A percentile compares a stretch with the other conserved stretches of the same genome.
phyloP scores from a whole-genome alignment of 306 rosid species.

The Castanospermum australe region DNA sequence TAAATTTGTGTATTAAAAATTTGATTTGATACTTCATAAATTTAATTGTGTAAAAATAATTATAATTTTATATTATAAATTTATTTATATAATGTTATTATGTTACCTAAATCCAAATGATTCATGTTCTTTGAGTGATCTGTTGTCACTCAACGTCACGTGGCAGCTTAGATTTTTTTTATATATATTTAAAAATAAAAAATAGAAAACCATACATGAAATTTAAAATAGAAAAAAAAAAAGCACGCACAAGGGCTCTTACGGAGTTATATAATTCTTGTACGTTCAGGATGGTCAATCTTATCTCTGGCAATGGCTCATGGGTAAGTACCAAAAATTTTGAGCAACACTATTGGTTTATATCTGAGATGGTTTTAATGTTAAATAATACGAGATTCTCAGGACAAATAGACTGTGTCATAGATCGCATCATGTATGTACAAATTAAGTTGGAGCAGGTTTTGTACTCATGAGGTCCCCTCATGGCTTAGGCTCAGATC shows the following conservation, averaged over 20 bases:
- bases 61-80: too few relatives aligned
- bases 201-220: too few relatives aligned
- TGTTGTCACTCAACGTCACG: too few relatives aligned
- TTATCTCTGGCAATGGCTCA: neutral
- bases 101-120: too few relatives aligned
- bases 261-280: constrained; percentile 3
- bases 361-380: constrained; percentile 4
- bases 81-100: too few relatives aligned
- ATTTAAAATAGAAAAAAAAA: too few relatives aligned
- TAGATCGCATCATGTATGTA: constrained; percentile 39
- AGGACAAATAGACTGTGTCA: constrained; percentile 45
- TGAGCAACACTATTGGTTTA: neutral
- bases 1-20: too few relatives aligned
- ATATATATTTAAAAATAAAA: too few relatives aligned
- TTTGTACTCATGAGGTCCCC: constrained; percentile 14
- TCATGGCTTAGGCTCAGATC: constrained; percentile 30
- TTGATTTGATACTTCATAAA: neutral
- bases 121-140: too few relatives aligned
- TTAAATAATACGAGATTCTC: constrained; percentile 31
- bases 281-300: neutral
- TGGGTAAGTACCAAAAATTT: neutral
- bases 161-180: too few relatives aligned
- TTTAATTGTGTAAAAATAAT: too few relatives aligned
- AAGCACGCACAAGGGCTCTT: neutral
- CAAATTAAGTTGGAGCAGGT: constrained; percentile 30